phyloP scores from a whole-genome alignment of 1,284 basidiomycete species.

The Marasmius tenuissimus region DNA sequence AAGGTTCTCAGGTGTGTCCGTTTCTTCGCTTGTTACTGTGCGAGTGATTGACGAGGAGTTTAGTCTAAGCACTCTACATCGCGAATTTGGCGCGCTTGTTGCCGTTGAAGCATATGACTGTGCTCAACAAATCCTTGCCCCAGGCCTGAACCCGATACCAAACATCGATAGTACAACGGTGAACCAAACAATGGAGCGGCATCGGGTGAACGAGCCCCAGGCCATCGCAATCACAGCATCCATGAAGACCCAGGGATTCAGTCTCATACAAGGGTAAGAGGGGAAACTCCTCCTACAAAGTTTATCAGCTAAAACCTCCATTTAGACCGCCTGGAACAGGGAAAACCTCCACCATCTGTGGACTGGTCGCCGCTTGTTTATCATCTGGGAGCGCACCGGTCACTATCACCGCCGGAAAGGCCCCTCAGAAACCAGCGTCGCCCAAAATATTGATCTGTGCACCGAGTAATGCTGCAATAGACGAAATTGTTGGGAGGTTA shows the following conservation, averaged over 20 bases:
- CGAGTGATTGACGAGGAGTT: constrained; percentile 8
- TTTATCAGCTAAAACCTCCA: neutral
- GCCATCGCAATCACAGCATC: constrained; percentile 86
- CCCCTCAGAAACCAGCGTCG: constrained; percentile 47
- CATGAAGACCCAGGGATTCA: constrained; percentile 77
- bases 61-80: constrained; percentile 88
- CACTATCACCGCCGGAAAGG: constrained; percentile 45
- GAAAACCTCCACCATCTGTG: constrained; percentile 98
- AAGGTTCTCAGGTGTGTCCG: constrained; percentile 77
- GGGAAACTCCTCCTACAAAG: too few relatives aligned
- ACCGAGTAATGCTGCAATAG: constrained; percentile 98
- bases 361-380: constrained; percentile 86
- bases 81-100: constrained; percentile 89
- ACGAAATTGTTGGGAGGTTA: constrained; percentile 90
- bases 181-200: constrained; percentile 65
- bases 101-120: constrained; percentile 85
- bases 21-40: constrained; percentile 1
- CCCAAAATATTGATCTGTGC: constrained; percentile 92
- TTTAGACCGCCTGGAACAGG: constrained; percentile 94
- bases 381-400: constrained; percentile 55
- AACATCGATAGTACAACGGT: constrained; percentile 57
- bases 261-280: constrained; percentile 91
- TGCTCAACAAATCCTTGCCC: constrained; percentile 67
- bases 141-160: constrained; percentile 54
- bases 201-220: constrained; percentile 92